Percentiles rank a stretch among this genome's conserved stretches.
phyloP scores from a whole-genome alignment of 192 early-diverging fungal genomes.

The Linnemannia hyalina region DNA sequence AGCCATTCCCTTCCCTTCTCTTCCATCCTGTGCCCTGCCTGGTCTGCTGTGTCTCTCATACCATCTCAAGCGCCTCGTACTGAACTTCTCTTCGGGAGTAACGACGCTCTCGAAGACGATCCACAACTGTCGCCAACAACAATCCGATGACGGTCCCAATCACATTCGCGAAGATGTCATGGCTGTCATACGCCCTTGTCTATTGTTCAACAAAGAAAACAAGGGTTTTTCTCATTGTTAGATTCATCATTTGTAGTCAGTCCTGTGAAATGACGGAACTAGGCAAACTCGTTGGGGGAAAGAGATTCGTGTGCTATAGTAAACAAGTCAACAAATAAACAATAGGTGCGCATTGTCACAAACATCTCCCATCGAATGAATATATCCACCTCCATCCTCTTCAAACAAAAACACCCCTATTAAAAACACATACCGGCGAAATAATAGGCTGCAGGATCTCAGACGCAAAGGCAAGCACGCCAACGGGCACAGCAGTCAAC shows the following conservation, averaged over 20 bases:
- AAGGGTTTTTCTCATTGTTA: background rate
- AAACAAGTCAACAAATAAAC: too few relatives aligned
- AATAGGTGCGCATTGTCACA: background rate
- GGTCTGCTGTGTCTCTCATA: background rate
- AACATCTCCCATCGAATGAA: background rate
- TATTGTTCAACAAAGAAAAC: background rate
- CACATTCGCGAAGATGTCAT: constrained; percentile 44
- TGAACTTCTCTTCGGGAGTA: constrained; percentile 17
- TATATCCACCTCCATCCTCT: background rate
- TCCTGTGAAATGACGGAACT: background rate
- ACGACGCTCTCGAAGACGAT: constrained; percentile 25
- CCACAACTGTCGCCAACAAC: constrained; percentile 14
- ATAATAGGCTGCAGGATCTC: constrained; percentile 48
- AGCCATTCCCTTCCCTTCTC: background rate
- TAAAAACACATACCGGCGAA: constrained; percentile 26
- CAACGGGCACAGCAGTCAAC: constrained; percentile 34
- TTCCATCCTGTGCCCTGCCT: background rate
- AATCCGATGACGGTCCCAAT: constrained; percentile 23
- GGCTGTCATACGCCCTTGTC: constrained; percentile 44
- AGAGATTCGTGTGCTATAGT: background rate
- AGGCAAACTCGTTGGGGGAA: background rate
- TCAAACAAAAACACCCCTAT: background rate
- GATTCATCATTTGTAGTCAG: background rate
- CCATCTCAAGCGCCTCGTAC: constrained; percentile 45
- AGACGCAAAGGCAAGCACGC: constrained; percentile 38